Base-by-base conservation (phyloP, 1,139 yeast genomes). In the Scheffersomyces titani region DNA sequence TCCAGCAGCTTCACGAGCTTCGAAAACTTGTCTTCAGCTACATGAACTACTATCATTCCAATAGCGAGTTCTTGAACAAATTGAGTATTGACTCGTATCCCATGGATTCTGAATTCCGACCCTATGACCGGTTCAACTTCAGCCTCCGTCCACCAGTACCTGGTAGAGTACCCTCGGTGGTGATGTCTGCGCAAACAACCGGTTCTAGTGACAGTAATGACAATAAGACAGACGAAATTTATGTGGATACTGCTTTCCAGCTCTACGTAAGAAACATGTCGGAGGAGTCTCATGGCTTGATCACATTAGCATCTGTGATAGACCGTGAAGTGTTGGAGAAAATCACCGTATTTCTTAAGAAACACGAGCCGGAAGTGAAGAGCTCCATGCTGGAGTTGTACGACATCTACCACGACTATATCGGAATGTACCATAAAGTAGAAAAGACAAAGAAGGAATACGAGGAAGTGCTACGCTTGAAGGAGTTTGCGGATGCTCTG, bases 1-100 rank as follows among this genome's bases (percentile, higher is more conserved):
- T 80, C 40, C 65, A 66, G 30, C 84, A 80, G 64, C 65, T 78
- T 9, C 83, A 80, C 60, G 83, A 79, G 51, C 69, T 79, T 24
- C 69, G 82, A 24, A 74, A 70, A 55, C 69, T 80, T 61, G 77
- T 78, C 50, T 74, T 76, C 61, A 70, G 65, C 55, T 75, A 75
- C 59, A 73, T 79, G 74, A 75, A 70, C 58, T 75, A 75, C 63
- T 72, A 66, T 63, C 73, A 75, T 59, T 66, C 75, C 51, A 78
- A 76, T 60, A 72, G 82, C 52, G 80, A 74, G 57, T 69, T 61
- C 53, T 65, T 78, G 53, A 67, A 67, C 50, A 68, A 68, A 56
- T 62, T 74, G 47, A 69, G 73, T 44, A 66, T 65, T 40, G 72
- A 70, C 5, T 59, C 72, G 19, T 67, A 61, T 49, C 63, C 71